phyloP scores from a whole-genome alignment of 495 filamentous ascomycete species.

The Talaromyces nanjingensis region DNA sequence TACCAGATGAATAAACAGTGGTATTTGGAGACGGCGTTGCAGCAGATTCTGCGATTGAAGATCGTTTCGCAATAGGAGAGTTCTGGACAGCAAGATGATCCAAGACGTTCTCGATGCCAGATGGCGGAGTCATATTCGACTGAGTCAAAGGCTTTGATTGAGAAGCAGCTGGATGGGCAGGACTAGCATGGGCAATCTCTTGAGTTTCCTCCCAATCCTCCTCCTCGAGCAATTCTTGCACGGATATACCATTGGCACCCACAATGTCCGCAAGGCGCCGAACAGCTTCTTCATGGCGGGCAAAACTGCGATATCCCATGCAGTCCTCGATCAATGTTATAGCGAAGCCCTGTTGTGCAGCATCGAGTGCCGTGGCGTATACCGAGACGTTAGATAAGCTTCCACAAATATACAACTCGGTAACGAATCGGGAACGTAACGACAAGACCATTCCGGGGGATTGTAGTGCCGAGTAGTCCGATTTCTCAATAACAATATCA shows the following conservation, averaged over 20 bases:
- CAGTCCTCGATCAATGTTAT: conserved; percentile 87
- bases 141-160: neutral
- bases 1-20: neutral
- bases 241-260: conserved; percentile 58
- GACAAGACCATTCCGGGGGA: conserved; percentile 62
- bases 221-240: conserved; percentile 50
- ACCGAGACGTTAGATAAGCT: conserved; percentile 83
- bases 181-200: conserved; percentile 25
- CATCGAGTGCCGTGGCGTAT: conserved; percentile 88
- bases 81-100: conserved; percentile 22
- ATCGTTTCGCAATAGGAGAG: neutral
- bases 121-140: conserved; percentile 9
- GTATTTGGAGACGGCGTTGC: neutral
- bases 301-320: conserved; percentile 69
- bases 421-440: conserved; percentile 72
- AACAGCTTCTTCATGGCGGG: conserved; percentile 69
- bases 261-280: conserved; percentile 68
- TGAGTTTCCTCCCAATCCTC: conserved; percentile 42
- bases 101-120: conserved; percentile 34
- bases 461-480: conserved; percentile 83
- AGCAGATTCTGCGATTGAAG: neutral
- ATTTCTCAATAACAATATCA: conserved; percentile 71
- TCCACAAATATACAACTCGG: conserved; percentile 87
- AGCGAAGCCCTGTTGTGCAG: conserved; percentile 75
- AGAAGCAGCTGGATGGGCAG: conserved; percentile 13